Conservation (phyloP, 768 basidiomycete genomes). For the Phylloporus arenicola region DNA sequence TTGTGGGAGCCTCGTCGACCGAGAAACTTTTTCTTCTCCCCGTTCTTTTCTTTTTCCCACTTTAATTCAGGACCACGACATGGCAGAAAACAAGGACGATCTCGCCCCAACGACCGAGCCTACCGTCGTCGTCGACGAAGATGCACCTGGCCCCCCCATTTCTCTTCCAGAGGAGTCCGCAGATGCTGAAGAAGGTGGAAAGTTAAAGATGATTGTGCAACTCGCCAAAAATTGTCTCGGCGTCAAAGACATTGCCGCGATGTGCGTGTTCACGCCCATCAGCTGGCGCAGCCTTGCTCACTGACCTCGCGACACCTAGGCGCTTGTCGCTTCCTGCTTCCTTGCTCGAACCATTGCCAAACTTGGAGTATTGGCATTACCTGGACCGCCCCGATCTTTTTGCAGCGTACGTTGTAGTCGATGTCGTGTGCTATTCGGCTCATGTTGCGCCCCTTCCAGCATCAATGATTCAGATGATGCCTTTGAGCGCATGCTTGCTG, state of each 20-base stretch:
- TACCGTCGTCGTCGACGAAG: constrained; percentile 37
- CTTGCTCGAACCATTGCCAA: constrained; percentile 88
- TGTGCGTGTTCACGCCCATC: constrained; percentile 47
- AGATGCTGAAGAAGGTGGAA: constrained; percentile 81
- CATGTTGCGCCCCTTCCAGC: constrained; percentile 36
- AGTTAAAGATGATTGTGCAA: constrained; percentile 89
- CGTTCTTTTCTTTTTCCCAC: neutral
- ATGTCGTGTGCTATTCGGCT: neutral
- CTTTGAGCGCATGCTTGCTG: constrained; percentile 94
- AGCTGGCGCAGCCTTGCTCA: constrained; percentile 3
- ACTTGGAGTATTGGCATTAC: constrained; percentile 95
- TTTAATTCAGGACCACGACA: constrained; percentile 1
- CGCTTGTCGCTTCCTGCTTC: constrained; percentile 91
- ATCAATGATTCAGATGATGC: constrained; percentile 90
- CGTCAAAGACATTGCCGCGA: constrained; percentile 91
- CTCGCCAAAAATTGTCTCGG: constrained; percentile 88
- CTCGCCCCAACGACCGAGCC: constrained; percentile 6
- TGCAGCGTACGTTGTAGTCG: constrained; percentile 61
- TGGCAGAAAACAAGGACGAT: constrained; percentile 18
- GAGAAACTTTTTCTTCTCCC: constrained; percentile 3
- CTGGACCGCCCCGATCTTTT: constrained; percentile 89
- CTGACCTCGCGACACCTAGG: constrained; percentile 40
- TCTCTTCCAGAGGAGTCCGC: constrained; percentile 67
- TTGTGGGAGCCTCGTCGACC: constrained; percentile 3
- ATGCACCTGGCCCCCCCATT: constrained; percentile 50